Evolutionary conservation across 108 stramenopile species (phyloP).

Genomic region (Fragilaria crotonensis): DNA sequence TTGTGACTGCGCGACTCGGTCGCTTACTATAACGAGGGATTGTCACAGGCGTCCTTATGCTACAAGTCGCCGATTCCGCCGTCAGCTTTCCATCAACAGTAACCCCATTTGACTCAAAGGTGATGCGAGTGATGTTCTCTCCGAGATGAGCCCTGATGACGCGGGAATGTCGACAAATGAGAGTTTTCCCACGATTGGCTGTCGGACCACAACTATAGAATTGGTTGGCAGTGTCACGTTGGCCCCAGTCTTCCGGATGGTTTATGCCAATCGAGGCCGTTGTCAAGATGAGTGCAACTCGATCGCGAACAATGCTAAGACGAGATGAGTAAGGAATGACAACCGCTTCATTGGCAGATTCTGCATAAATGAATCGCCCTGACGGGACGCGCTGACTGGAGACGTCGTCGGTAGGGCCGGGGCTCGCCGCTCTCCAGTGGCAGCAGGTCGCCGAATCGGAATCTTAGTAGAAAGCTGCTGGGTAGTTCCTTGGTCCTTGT

Average conservation of each 20-base stretch:
- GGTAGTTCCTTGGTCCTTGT: too few species aligned
- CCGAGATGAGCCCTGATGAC: slow-evolving; percentile 22
- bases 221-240: slow-evolving; percentile 13
- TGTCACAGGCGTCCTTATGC: slow-evolving; percentile 10
- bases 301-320: too few species aligned
- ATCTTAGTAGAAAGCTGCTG: too few species aligned
- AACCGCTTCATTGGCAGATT: too few species aligned
- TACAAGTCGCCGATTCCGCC: slow-evolving; percentile 19
- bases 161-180: slow-evolving; percentile 21
- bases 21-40: slow-evolving; percentile 29
- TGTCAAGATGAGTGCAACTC: slow-evolving; percentile 8
- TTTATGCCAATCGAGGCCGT: neutral
- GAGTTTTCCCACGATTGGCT: neutral
- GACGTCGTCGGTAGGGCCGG: too few species aligned
- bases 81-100: slow-evolving; percentile 18
- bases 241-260: slow-evolving; percentile 3
- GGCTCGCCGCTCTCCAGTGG: too few species aligned
- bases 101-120: slow-evolving; percentile 12
- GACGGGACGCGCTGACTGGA: too few species aligned
- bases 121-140: slow-evolving; percentile 12
- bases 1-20: slow-evolving; percentile 10
- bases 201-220: slow-evolving; percentile 9
- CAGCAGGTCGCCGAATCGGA: too few species aligned
- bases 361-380: too few species aligned
- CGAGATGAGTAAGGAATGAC: too few species aligned